Percentiles rank a stretch among this genome's conserved stretches.
Conservation (phyloP, 352 stramenopile genomes). For the Pythium dissimile region DNA sequence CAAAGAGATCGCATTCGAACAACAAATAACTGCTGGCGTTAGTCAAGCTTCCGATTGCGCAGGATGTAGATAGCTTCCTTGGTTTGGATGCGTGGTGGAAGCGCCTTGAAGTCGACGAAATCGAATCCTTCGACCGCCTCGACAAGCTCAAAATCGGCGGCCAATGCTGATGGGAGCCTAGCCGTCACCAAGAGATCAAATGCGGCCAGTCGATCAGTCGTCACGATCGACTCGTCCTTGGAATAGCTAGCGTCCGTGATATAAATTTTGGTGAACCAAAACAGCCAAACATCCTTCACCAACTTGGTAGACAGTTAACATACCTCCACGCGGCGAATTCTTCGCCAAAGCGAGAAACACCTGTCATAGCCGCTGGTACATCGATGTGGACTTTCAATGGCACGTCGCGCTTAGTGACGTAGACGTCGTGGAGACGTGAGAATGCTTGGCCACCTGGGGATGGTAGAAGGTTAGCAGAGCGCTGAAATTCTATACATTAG, state of each 20-base stretch:
- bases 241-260: slow-evolving; percentile 75
- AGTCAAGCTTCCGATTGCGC: slow-evolving; percentile 38
- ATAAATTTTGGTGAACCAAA: too few relatives aligned
- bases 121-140: slow-evolving; percentile 47
- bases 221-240: slow-evolving; percentile 64
- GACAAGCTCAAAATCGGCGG: slow-evolving; percentile 45
- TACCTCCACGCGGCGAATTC: slow-evolving; percentile 73
- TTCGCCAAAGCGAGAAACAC: slow-evolving; percentile 89
- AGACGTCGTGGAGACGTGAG: slow-evolving; percentile 48
- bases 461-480: neutral
- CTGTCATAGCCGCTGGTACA: slow-evolving; percentile 92
- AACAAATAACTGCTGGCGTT: too few relatives aligned
- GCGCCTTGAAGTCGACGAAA: slow-evolving; percentile 26
- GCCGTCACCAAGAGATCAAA: slow-evolving; percentile 74
- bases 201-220: slow-evolving; percentile 32
- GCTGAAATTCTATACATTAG: too few relatives aligned
- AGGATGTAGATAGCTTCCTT: slow-evolving; percentile 51
- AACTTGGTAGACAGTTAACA: too few relatives aligned
- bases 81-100: slow-evolving; percentile 47
- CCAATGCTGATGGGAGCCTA: slow-evolving; percentile 29
- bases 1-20: too few relatives aligned
- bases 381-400: slow-evolving; percentile 87
- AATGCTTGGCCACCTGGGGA: slow-evolving; percentile 66
- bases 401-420: slow-evolving; percentile 24
- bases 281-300: too few relatives aligned